These are phyloP conservation scores for Xylariaceae sp. DNA, from an alignment of 2,329 filamentous ascomycete species.

Conservation along the genomic window DNA sequence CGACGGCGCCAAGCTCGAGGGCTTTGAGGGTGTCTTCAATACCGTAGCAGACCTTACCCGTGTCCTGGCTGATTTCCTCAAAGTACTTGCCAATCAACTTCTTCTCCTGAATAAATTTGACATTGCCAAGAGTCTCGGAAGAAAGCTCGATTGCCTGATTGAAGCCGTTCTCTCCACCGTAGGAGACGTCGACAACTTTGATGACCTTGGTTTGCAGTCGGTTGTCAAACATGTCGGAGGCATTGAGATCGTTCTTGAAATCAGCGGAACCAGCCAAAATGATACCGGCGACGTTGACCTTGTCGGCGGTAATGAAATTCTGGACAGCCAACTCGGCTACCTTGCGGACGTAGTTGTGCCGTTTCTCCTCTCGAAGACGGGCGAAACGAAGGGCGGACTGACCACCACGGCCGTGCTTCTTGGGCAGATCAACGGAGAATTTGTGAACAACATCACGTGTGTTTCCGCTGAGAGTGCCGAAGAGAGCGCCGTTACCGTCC, in stretches of 20 bases:
- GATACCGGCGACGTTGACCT: slow-evolving; percentile 93
- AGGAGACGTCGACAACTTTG: slow-evolving; percentile 98
- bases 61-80: slow-evolving; percentile 97
- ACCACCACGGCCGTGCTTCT: slow-evolving; percentile 99
- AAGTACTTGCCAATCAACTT: slow-evolving; percentile 99
- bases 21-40: slow-evolving; percentile 97
- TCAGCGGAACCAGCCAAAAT: slow-evolving; percentile 96
- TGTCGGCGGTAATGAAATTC: slow-evolving; percentile 98
- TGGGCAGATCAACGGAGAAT: slow-evolving; percentile 96
- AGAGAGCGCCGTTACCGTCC: slow-evolving; percentile 97
- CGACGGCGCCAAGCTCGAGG: slow-evolving; percentile 88
- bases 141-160: slow-evolving; percentile 98
- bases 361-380: slow-evolving; percentile 98
- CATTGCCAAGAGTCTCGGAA: slow-evolving; percentile 92
- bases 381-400: slow-evolving; percentile 99
- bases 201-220: slow-evolving; percentile 93
- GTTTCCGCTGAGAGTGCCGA: slow-evolving; percentile 95
- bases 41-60: slow-evolving; percentile 94
- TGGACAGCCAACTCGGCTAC: slow-evolving; percentile 96
- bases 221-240: slow-evolving; percentile 93
- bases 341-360: slow-evolving; percentile 99
- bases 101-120: slow-evolving; percentile 99
- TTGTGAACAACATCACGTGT: slow-evolving; percentile 96
- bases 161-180: slow-evolving; percentile 98
- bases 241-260: slow-evolving; percentile 99